A percentile compares a stretch with the other conserved stretches of the same genome.
Evolutionary conservation across 305 asterid genomes (phyloP).

Genomic region (Fraxinus velutina): DNA sequence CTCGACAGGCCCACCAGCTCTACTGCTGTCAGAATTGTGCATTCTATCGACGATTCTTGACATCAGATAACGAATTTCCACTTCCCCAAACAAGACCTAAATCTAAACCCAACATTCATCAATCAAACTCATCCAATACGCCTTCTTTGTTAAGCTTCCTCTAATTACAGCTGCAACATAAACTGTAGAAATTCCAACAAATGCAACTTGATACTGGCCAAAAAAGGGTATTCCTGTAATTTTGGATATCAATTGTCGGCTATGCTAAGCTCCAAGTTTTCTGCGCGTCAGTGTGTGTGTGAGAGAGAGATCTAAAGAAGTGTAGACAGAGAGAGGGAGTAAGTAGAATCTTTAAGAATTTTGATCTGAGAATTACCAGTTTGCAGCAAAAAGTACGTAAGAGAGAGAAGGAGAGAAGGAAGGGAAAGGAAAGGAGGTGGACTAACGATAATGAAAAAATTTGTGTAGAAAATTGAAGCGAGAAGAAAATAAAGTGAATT

Average conservation of each 20-base stretch:
- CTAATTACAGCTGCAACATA: constrained; percentile 12
- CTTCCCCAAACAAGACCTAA: constrained; percentile 47
- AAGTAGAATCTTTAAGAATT: constrained; percentile 22
- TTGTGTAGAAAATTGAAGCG: background rate
- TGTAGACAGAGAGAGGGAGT: constrained; percentile 18
- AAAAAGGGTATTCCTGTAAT: constrained; percentile 14
- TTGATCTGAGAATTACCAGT: constrained; percentile 39
- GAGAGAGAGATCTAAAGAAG: constrained; percentile 31
- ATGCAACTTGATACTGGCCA: constrained; percentile 24
- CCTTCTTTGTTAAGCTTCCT: constrained; percentile 18
- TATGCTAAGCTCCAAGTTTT: background rate
- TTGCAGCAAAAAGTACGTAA: constrained; percentile 32
- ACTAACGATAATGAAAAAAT: constrained; percentile 4
- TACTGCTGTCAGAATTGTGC: constrained; percentile 44
- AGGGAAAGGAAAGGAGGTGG: constrained; percentile 25
- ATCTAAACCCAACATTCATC: constrained; percentile 37
- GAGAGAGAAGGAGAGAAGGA: background rate
- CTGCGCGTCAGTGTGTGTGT: constrained; percentile 18
- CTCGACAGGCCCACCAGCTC: constrained; percentile 55
- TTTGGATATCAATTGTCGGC: constrained; percentile 25
- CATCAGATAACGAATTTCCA: constrained; percentile 32
- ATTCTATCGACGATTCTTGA: constrained; percentile 48
- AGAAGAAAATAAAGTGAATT: background rate
- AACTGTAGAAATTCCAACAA: constrained; percentile 28
- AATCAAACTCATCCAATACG: constrained; percentile 22